Percentiles rank a stretch among this genome's conserved stretches.
Conservation (phyloP, 179 eudicot species). For the Beta corolliflora region DNA sequence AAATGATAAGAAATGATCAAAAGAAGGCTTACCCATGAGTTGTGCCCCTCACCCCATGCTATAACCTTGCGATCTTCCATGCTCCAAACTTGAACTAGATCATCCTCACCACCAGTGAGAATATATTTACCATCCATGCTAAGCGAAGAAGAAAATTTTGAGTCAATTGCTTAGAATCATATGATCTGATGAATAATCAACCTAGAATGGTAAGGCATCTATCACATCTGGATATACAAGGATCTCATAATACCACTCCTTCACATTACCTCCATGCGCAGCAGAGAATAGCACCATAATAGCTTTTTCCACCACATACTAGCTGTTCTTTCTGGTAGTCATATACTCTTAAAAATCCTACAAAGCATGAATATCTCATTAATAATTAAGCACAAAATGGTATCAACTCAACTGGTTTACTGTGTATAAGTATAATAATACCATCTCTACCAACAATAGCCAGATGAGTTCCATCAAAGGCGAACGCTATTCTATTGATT, state of each 20-base stretch:
- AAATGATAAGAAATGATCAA: neutral
- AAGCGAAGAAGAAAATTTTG: constrained; percentile 27
- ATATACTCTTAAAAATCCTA: constrained; percentile 87
- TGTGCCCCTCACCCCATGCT: constrained; percentile 98
- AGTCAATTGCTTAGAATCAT: constrained; percentile 3
- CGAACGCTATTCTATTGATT: constrained; percentile 73
- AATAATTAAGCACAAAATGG: neutral
- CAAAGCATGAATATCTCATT: constrained; percentile 18
- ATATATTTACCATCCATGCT: constrained; percentile 83
- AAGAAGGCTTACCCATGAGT: constrained; percentile 74
- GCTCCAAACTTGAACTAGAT: constrained; percentile 95
- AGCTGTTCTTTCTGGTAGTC: constrained; percentile 85
- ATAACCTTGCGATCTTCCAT: constrained; percentile 87
- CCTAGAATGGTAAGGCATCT: neutral
- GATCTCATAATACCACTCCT: neutral
- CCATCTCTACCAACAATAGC: constrained; percentile 97
- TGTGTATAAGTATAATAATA: constrained; percentile 31
- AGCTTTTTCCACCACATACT: constrained; percentile 92
- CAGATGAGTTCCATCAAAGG: constrained; percentile 71
- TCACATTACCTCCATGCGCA: constrained; percentile 87
- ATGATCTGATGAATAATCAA: neutral
- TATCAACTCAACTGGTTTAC: neutral
- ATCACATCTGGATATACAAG: neutral
- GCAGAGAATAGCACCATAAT: constrained; percentile 90
- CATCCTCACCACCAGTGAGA: constrained; percentile 95